Conservation (phyloP, 2,329 filamentous ascomycete species). For the Hymenoscyphus fructigenus region DNA sequence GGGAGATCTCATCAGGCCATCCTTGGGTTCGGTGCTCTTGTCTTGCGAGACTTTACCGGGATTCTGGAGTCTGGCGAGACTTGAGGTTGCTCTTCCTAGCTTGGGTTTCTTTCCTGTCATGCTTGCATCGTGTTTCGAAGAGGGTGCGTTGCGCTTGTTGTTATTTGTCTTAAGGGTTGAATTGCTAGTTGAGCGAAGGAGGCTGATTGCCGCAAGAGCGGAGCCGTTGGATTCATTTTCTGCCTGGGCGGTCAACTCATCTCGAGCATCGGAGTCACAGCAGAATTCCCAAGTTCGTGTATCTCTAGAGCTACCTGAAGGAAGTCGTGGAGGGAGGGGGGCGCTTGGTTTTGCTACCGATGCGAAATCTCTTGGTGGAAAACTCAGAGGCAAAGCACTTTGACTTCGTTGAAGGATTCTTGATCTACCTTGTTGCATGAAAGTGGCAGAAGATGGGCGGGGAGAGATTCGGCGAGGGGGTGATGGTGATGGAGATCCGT, state of each 20-base stretch:
- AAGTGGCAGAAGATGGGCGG: constrained; percentile 48
- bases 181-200: constrained; percentile 71
- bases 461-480: constrained; percentile 59
- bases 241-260: constrained; percentile 76
- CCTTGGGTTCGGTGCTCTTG: constrained; percentile 31
- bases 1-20: constrained; percentile 46
- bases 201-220: constrained; percentile 76
- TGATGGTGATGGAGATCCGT: constrained; percentile 63
- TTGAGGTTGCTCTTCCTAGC: constrained; percentile 60
- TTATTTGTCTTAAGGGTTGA: constrained; percentile 52
- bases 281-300: constrained; percentile 90
- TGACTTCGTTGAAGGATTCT: constrained; percentile 66
- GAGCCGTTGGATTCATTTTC: constrained; percentile 79
- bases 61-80: constrained; percentile 59
- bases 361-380: constrained; percentile 54
- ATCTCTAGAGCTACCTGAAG: constrained; percentile 77
- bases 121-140: constrained; percentile 36
- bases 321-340: constrained; percentile 49
- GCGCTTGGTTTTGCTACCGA: constrained; percentile 11
- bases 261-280: constrained; percentile 76
- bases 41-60: constrained; percentile 26
- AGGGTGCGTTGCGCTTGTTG: constrained; percentile 62
- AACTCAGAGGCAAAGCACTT: constrained; percentile 62
- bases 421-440: constrained; percentile 39
- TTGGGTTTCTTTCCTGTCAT: constrained; percentile 58